phyloP scores from a whole-genome alignment of 1,139 yeast genomes.

The Hemisphaericaspora subhashii region DNA sequence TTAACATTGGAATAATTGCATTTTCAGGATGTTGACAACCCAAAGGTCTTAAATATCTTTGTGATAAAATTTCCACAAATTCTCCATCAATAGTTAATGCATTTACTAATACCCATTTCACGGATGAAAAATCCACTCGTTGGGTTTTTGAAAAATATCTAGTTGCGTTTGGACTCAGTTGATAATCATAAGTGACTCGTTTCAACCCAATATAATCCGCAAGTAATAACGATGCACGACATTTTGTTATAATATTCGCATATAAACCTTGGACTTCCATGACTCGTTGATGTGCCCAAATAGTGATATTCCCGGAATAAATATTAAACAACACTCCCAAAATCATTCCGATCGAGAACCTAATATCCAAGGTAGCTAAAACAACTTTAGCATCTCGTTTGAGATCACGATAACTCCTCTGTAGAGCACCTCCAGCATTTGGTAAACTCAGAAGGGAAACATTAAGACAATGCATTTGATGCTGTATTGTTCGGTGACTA shows the following conservation, averaged over 20 bases:
- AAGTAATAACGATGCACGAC: conserved; percentile 69
- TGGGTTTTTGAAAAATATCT: conserved; percentile 76
- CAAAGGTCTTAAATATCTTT: conserved; percentile 85
- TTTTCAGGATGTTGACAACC: conserved; percentile 80
- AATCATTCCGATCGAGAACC: conserved; percentile 87
- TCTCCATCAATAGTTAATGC: conserved; percentile 94
- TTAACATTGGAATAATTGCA: conserved; percentile 85
- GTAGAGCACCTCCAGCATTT: conserved; percentile 40
- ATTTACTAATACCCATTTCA: conserved; percentile 88
- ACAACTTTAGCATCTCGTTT: conserved; percentile 35
- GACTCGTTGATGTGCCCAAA: conserved; percentile 77
- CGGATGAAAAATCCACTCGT: conserved; percentile 74
- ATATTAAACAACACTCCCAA: conserved; percentile 79
- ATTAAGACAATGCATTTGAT: conserved; percentile 80
- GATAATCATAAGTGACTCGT: conserved; percentile 90
- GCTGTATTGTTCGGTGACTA: conserved; percentile 82
- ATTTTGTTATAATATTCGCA: conserved; percentile 74
- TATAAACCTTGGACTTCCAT: conserved; percentile 85
- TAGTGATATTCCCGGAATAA: conserved; percentile 77
- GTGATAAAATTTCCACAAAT: conserved; percentile 85
- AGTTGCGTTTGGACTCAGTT: conserved; percentile 84
- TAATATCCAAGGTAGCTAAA: conserved; percentile 77
- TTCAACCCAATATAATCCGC: conserved; percentile 91
- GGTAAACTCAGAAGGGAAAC: conserved; percentile 69
- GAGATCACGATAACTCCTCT: conserved; percentile 29